Evolutionary conservation across 1,139 yeast genomes (phyloP).

Genomic region (Trichomonascaceae sp.): DNA sequence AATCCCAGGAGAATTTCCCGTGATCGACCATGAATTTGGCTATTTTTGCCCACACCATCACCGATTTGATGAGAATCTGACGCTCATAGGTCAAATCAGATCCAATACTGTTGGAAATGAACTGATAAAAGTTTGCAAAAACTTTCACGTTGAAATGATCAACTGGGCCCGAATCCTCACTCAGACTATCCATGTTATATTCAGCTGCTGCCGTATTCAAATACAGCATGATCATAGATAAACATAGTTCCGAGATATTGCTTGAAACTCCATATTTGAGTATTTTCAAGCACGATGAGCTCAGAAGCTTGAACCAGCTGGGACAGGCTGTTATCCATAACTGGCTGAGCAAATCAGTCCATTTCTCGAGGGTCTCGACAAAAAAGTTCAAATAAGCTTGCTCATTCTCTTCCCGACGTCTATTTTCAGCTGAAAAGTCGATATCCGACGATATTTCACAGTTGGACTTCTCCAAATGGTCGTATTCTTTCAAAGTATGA

Average conservation of each 20-base stretch:
- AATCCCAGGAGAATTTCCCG: constrained; percentile 12
- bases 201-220: neutral
- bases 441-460: constrained; percentile 1
- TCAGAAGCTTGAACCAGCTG: constrained; percentile 6
- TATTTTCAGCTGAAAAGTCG: constrained; percentile 8
- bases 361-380: constrained; percentile 2
- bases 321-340: constrained; percentile 1
- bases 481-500: constrained; percentile 14
- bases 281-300: neutral
- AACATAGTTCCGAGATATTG: neutral
- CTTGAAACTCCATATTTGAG: neutral
- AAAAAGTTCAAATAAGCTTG: constrained; percentile 15
- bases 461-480: constrained; percentile 6
- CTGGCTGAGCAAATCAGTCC: constrained; percentile 3
- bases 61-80: constrained; percentile 4
- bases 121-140: constrained; percentile 1
- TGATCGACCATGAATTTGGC: constrained; percentile 10
- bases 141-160: constrained; percentile 2
- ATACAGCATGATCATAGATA: neutral
- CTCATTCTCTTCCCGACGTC: constrained; percentile 10
- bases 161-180: neutral
- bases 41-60: constrained; percentile 11
- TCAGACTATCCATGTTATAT: constrained; percentile 3
- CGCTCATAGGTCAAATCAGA: constrained; percentile 2
- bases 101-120: constrained; percentile 4